A percentile compares a stretch with the other conserved stretches of the same genome.
phyloP scores from a whole-genome alignment of 805 yeast species.

The Maudiozyma bulderi region DNA sequence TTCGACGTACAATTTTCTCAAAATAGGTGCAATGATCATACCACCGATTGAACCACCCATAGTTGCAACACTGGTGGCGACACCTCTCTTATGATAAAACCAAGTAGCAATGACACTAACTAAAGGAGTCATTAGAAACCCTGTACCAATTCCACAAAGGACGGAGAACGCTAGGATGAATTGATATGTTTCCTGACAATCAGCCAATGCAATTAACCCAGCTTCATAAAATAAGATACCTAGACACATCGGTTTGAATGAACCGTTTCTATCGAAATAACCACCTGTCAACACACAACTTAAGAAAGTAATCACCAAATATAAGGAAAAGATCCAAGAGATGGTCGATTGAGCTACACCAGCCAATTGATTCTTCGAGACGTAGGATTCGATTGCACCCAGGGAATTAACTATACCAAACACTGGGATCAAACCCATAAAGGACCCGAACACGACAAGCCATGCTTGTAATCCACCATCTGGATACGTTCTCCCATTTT shows the following conservation, averaged over 20 bases:
- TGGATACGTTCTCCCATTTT: conserved; percentile 29
- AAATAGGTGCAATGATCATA: conserved; percentile 43
- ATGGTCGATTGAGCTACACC: conserved; percentile 39
- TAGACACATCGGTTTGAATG: conserved; percentile 34
- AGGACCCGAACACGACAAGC: conserved; percentile 49
- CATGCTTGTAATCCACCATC: conserved; percentile 55
- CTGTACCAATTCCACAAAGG: conserved; percentile 49
- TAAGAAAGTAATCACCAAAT: conserved; percentile 42
- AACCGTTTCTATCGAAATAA: conserved; percentile 55
- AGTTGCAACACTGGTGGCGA: conserved; percentile 42
- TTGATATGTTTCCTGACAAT: conserved; percentile 44
- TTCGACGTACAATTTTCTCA: conserved; percentile 38
- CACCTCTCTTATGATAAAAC: conserved; percentile 51
- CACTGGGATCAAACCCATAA: conserved; percentile 47
- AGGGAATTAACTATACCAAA: conserved; percentile 53
- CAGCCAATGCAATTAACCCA: conserved; percentile 51
- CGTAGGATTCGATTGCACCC: conserved; percentile 60
- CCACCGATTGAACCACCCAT: conserved; percentile 55
- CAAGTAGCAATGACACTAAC: conserved; percentile 58
- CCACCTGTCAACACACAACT: conserved; percentile 49
- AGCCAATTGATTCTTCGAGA: conserved; percentile 44
- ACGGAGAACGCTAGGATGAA: conserved; percentile 53
- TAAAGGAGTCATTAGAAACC: conserved; percentile 51
- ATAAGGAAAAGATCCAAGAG: conserved; percentile 62
- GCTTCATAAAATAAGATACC: conserved; percentile 39